Evolutionary conservation across 768 basidiomycete species (phyloP).

Genomic region (Trametes meyenii): DNA sequence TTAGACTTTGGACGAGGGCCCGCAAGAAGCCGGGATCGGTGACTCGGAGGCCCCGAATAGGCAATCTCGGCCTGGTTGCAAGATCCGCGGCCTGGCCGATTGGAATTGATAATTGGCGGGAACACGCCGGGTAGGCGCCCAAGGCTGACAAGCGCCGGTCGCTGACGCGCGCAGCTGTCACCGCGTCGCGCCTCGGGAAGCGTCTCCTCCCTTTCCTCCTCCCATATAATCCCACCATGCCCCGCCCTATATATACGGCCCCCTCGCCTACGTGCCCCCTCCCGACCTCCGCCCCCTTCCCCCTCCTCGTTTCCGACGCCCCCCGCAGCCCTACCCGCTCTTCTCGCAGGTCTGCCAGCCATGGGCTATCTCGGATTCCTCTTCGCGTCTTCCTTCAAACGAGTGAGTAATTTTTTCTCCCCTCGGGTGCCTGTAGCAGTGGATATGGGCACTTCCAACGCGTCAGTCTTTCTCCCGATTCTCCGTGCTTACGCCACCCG

Average conservation of each 20-base stretch:
- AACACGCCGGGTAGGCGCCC: constrained; percentile 3
- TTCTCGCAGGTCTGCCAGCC: constrained; percentile 8
- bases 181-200: constrained; percentile 4
- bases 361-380: constrained; percentile 24
- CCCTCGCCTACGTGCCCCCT: neutral
- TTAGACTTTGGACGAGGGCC: constrained; percentile 11
- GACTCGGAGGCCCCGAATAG: neutral
- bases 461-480: neutral
- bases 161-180: constrained; percentile 8
- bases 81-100: constrained; percentile 22
- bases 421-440: neutral
- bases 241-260: constrained; percentile 11
- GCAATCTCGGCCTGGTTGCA: neutral
- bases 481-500: neutral
- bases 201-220: constrained; percentile 8
- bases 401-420: constrained; percentile 1
- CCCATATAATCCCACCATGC: neutral
- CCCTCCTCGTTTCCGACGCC: constrained; percentile 9
- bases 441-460: neutral
- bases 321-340: constrained; percentile 5
- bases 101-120: constrained; percentile 7
- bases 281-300: constrained; percentile 16
- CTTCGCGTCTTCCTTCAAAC: constrained; percentile 7
- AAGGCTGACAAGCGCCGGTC: neutral
- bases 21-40: constrained; percentile 15